These are phyloP conservation scores for Oryza longistaminata DNA, from an alignment of 176 grass and related monocot genomes.

Conservation along the genomic window DNA sequence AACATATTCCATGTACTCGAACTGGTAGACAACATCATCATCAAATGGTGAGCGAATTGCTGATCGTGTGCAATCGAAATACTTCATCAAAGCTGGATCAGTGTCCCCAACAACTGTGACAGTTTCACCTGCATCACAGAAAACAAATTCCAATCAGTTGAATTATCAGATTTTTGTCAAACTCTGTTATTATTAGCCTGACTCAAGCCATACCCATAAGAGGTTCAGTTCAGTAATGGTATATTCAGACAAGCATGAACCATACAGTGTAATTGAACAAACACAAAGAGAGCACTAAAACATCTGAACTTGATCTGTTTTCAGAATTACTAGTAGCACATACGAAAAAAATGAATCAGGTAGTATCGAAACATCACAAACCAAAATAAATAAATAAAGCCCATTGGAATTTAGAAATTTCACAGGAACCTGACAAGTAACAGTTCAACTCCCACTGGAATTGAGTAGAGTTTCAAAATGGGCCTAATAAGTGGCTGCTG, in stretches of 20 bases:
- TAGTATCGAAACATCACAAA: not conserved
- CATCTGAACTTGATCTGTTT: not conserved
- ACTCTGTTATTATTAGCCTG: constrained; percentile 16
- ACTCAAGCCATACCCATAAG: not conserved
- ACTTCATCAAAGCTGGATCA: constrained; percentile 89
- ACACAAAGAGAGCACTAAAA: not conserved
- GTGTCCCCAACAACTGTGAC: constrained; percentile 86
- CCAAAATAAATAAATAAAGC: not conserved
- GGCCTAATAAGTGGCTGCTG: not conserved
- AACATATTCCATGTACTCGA: constrained; percentile 99
- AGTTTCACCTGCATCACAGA: constrained; percentile 64
- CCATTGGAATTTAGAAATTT: too few species aligned
- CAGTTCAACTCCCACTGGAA: not conserved
- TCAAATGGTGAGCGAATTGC: constrained; percentile 82
- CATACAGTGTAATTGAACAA: not conserved
- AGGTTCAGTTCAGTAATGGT: not conserved
- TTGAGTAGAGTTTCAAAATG: not conserved
- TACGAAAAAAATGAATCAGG: not conserved
- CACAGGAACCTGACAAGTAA: too few species aligned
- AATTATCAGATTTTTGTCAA: not conserved
- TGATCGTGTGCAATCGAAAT: constrained; percentile 92
- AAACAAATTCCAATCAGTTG: constrained; percentile 19
- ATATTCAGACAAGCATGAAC: not conserved
- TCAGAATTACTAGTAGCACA: not conserved
- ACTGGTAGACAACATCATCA: constrained; percentile 93